Evolutionary conservation across 441 rosid species (phyloP).

Genomic region (Euphorbia celastroides): DNA sequence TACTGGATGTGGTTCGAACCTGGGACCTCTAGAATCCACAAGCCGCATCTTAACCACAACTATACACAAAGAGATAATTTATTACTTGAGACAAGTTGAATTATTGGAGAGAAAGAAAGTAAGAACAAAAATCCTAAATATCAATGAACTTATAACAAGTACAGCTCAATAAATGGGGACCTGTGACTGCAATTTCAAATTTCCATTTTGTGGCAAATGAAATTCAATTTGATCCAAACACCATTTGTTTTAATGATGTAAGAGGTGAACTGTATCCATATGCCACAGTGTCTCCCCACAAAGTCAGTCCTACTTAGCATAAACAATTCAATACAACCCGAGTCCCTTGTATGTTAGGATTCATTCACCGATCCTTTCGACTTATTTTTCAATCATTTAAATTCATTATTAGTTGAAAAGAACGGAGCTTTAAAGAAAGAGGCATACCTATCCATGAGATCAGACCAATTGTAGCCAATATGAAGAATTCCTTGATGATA

Average conservation of each 20-base stretch:
- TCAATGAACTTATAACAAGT: not conserved
- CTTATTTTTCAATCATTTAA: too few relatives aligned
- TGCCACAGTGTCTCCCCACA: constrained; percentile 67
- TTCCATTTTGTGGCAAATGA: not conserved
- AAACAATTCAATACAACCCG: not conserved
- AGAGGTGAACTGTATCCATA: constrained; percentile 60
- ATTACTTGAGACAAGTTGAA: not conserved
- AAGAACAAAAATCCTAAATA: not conserved
- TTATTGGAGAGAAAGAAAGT: not conserved
- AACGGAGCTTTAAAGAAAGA: too few relatives aligned
- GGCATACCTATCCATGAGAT: constrained; percentile 69
- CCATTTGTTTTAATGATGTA: constrained; percentile 57
- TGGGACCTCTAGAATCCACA: too few relatives aligned
- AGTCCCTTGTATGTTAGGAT: too few relatives aligned
- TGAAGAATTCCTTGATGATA: constrained; percentile 57
- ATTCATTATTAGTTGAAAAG: too few relatives aligned
- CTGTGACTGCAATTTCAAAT: not conserved
- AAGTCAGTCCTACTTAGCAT: constrained; percentile 45
- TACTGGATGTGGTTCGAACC: too few relatives aligned
- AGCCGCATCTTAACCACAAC: too few relatives aligned
- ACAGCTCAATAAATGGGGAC: too few relatives aligned
- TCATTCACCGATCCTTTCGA: too few relatives aligned
- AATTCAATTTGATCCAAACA: constrained; percentile 36
- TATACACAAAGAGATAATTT: too few relatives aligned
- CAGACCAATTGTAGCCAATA: constrained; percentile 63